Conservation (phyloP, 345 rosid genomes). For the Citrus maxima region DNA sequence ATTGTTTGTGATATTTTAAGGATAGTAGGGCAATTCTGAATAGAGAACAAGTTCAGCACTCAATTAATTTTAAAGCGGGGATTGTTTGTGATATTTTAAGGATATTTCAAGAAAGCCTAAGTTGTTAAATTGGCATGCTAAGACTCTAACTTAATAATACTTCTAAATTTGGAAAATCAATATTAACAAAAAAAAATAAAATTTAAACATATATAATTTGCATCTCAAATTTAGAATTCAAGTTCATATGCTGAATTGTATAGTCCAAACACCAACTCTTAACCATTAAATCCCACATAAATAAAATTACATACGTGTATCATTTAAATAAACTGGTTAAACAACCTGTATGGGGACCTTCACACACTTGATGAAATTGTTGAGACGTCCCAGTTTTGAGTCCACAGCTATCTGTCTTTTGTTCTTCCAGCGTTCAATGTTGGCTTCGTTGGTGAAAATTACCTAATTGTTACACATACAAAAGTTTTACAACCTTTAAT, state of each 20-base stretch:
- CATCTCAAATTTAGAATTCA: neutral
- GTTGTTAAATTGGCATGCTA: neutral
- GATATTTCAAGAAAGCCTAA: neutral
- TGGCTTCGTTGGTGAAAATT: conserved; percentile 93
- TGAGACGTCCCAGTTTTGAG: conserved; percentile 86
- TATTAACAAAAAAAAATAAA: neutral
- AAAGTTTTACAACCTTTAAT: neutral
- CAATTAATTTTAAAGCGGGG: neutral
- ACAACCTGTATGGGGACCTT: conserved; percentile 89
- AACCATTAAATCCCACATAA: neutral
- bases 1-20: neutral
- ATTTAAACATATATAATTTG: neutral
- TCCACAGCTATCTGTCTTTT: conserved; percentile 91
- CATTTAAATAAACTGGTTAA: neutral
- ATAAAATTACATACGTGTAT: neutral
- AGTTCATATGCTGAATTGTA: neutral
- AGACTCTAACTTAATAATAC: neutral
- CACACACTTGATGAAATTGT: conserved; percentile 63
- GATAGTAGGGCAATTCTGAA: neutral
- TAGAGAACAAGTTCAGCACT: neutral
- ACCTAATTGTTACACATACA: conserved; percentile 42
- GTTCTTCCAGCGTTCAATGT: conserved; percentile 96
- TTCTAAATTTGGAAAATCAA: neutral
- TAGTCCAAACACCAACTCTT: neutral
- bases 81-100: neutral